phyloP scores from a whole-genome alignment of 2,329 filamentous ascomycete genomes.

The Trichoderma oligosporum region DNA sequence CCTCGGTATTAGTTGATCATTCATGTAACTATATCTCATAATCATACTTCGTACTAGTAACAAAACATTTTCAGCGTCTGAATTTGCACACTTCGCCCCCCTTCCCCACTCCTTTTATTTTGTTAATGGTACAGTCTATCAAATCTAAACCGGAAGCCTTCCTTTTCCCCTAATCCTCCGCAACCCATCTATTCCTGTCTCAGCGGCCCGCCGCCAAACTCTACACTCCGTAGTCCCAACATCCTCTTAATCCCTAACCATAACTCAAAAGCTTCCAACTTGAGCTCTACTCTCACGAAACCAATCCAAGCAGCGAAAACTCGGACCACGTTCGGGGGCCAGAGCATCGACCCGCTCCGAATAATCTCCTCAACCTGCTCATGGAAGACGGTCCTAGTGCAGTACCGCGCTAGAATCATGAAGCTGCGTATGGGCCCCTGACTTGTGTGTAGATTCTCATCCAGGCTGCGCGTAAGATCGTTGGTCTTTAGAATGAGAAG shows the following conservation, averaged over 20 bases:
- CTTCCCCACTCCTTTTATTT: not conserved
- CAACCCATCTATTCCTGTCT: conserved; percentile 12
- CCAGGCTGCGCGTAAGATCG: conserved; percentile 86
- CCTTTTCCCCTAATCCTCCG: not conserved
- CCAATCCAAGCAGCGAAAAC: conserved; percentile 55
- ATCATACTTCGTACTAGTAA: conserved; percentile 10
- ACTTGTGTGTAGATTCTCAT: conserved; percentile 80
- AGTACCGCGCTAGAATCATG: conserved; percentile 66
- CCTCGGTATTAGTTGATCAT: no score
- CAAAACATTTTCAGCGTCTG: not conserved
- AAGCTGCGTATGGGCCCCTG: conserved; percentile 63
- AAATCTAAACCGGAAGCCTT: conserved; percentile 8
- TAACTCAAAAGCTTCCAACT: conserved; percentile 60
- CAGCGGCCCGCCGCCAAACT: conserved; percentile 29
- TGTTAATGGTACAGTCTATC: conserved; percentile 14
- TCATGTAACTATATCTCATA: conserved; percentile 16
- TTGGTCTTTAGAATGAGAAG: conserved; percentile 96
- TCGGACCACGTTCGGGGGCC: conserved; percentile 54
- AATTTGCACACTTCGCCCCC: not conserved
- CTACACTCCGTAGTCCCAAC: conserved; percentile 32
- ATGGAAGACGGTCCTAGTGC: conserved; percentile 61
- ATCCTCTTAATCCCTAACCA: conserved; percentile 55
- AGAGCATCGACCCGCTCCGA: conserved; percentile 51
- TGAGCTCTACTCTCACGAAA: conserved; percentile 58
- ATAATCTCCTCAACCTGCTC: conserved; percentile 60